A percentile compares a stretch with the other conserved stretches of the same genome.
These are phyloP conservation scores for Mychonastes homosphaera DNA, from an alignment of 139 green algal species.

Conservation along the genomic window DNA sequence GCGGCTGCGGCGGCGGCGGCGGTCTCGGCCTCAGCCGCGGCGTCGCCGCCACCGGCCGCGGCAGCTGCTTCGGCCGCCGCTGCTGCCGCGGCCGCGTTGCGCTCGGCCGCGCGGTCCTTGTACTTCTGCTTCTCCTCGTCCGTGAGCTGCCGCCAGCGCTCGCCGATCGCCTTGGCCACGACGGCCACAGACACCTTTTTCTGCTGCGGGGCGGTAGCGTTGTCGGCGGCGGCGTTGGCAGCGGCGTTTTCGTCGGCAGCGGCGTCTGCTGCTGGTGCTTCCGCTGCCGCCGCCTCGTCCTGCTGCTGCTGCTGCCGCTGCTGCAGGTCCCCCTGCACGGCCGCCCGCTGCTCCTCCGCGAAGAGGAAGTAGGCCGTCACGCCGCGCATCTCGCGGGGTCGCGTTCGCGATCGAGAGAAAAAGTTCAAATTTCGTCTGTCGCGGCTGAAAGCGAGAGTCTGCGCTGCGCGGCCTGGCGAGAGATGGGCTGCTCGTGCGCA, in stretches of 20 bases:
- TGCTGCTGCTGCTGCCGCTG: neutral
- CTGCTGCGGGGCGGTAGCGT: neutral
- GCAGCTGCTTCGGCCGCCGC: slow-evolving; percentile 9
- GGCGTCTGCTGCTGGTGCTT: neutral
- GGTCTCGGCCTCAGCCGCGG: neutral
- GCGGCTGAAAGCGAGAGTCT: too few relatives aligned
- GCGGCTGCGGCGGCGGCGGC: neutral
- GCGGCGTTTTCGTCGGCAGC: too few relatives aligned
- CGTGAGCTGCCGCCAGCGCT: slow-evolving; percentile 39
- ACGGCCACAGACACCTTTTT: slow-evolving; percentile 22
- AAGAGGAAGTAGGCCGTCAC: slow-evolving; percentile 43
- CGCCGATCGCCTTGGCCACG: slow-evolving; percentile 49
- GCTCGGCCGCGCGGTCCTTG: slow-evolving; percentile 24
- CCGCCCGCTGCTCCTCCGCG: slow-evolving; percentile 22
- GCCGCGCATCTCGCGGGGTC: neutral
- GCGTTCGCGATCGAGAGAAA: too few relatives aligned
- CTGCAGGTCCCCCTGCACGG: slow-evolving; percentile 4
- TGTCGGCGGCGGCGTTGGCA: neutral
- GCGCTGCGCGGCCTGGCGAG: too few relatives aligned
- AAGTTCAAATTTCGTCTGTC: too few relatives aligned
- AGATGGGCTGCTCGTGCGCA: too few relatives aligned
- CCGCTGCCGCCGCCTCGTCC: slow-evolving; percentile 11
- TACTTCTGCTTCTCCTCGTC: slow-evolving; percentile 48
- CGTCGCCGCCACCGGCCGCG: neutral
- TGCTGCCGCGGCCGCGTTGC: neutral